Conservation (phyloP, 305 asterid species). For the Solanum chacoense region DNA sequence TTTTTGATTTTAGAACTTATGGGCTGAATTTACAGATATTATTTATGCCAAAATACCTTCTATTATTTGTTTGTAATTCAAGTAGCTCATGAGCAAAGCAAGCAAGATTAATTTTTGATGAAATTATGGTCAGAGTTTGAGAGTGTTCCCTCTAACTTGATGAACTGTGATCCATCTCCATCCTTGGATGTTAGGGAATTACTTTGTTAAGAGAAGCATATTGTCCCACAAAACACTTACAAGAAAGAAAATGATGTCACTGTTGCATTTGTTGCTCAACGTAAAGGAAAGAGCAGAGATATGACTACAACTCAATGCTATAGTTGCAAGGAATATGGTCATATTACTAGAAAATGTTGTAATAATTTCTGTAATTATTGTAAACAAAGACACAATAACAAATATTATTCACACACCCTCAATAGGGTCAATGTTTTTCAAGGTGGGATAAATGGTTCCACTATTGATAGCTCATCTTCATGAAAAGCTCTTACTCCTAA, state of each 20-base stretch:
- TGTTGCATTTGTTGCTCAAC: neutral
- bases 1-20: neutral
- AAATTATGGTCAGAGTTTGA: neutral
- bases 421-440: neutral
- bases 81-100: neutral
- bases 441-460: neutral
- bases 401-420: neutral
- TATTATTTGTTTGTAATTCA: neutral
- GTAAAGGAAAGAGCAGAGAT: neutral
- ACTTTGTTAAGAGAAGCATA: neutral
- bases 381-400: neutral
- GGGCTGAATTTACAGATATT: neutral
- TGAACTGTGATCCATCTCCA: neutral
- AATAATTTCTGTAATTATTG: neutral
- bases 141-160: neutral
- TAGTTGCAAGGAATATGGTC: neutral
- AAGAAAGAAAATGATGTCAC: neutral
- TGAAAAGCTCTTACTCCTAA: neutral
- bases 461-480: neutral
- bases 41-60: neutral
- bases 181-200: neutral
- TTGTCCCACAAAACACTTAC: neutral
- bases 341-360: neutral
- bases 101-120: neutral
- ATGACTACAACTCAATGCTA: neutral